Evolutionary conservation across 2,329 filamentous ascomycete genomes (phyloP), one percentile per base, ranked within the genome.

Genomic region (Macrophomina phaseolina): DNA sequence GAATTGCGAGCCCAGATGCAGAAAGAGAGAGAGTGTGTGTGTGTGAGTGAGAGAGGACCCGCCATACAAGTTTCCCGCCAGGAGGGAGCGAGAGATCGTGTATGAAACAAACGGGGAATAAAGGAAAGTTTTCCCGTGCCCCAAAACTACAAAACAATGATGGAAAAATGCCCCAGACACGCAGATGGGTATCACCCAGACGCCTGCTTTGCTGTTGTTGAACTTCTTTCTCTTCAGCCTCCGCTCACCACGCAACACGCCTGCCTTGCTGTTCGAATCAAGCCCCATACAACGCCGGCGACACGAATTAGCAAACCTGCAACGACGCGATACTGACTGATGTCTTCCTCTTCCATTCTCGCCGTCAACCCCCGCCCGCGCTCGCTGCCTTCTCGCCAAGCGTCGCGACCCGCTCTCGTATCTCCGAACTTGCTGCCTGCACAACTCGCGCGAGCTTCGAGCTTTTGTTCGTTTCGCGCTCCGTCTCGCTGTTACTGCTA

Each of bases 101-200:
- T 49, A 11, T 9, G 16, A 23, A 49, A 23, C 23, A 23, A 23
- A 2, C 23, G 23, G 23, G 23, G 23, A 23, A 23, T 23, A 23
- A 23, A 23, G 23, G 23, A 23, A 23, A 23, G 23, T 23, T 23
- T 23, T 23, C n/a, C n/a, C n/a, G 16, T 9, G 11, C n/a, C 46
- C 46, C 7, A 40, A 58, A 58, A 46, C 32, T 32, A 11, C 9
- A 32, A 52, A 52, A 52, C 32, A 23, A 23, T 23, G 23, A 38
- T 55, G 8, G 42, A 8, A 55, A 55, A 38, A 62, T 62, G 45
- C 32, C 45, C 45, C 45, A 55, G 42, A 62, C 58, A 62, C 58
- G 58, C 58, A 62, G 30, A 62, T 49, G 48, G 61, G 61, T 64
- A 64, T 64, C 61, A 63, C 61, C 61, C 61, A 64, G 49, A 64